phyloP scores from a whole-genome alignment of 371 early-diverging fungal genomes.

The Mortierella sp. region DNA sequence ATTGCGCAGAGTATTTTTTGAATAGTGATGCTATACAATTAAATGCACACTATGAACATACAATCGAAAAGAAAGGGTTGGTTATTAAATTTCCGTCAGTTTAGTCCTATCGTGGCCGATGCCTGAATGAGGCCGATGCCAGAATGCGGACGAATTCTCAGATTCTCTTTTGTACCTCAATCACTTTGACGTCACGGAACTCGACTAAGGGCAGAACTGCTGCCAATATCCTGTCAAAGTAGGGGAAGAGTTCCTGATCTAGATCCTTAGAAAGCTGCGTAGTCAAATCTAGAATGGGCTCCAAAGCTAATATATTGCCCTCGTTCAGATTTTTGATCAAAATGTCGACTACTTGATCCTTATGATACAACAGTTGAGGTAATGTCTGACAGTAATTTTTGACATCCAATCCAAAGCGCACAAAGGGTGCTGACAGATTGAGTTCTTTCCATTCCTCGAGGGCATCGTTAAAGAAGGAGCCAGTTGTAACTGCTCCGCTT shows the following conservation, averaged over 20 bases:
- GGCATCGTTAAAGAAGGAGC: slow-evolving; percentile 88
- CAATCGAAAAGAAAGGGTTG: too few relatives aligned
- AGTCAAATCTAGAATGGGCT: slow-evolving; percentile 79
- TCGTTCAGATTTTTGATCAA: slow-evolving; percentile 76
- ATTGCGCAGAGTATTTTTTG: slow-evolving; percentile 84
- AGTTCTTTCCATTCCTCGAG: slow-evolving; percentile 86
- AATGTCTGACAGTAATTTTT: slow-evolving; percentile 76
- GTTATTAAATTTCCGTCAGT: too few relatives aligned
- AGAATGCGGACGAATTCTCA: too few relatives aligned
- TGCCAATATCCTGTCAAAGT: slow-evolving; percentile 74
- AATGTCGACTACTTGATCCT: slow-evolving; percentile 78
- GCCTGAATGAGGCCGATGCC: too few relatives aligned
- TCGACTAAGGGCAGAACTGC: slow-evolving; percentile 76
- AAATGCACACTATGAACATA: slow-evolving; percentile 74
- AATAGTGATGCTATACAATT: slow-evolving; percentile 91
- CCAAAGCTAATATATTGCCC: slow-evolving; percentile 71
- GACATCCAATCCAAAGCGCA: slow-evolving; percentile 75
- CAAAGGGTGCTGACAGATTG: slow-evolving; percentile 88
- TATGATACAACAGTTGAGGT: slow-evolving; percentile 90
- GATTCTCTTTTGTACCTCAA: slow-evolving; percentile 84
- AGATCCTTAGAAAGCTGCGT: slow-evolving; percentile 90
- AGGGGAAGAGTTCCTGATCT: slow-evolving; percentile 90
- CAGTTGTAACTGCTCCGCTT: slow-evolving; percentile 59
- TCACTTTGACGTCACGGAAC: slow-evolving; percentile 73
- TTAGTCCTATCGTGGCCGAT: too few relatives aligned